Base-by-base conservation (phyloP, 768 basidiomycete genomes). In the Auricularia cornea region DNA sequence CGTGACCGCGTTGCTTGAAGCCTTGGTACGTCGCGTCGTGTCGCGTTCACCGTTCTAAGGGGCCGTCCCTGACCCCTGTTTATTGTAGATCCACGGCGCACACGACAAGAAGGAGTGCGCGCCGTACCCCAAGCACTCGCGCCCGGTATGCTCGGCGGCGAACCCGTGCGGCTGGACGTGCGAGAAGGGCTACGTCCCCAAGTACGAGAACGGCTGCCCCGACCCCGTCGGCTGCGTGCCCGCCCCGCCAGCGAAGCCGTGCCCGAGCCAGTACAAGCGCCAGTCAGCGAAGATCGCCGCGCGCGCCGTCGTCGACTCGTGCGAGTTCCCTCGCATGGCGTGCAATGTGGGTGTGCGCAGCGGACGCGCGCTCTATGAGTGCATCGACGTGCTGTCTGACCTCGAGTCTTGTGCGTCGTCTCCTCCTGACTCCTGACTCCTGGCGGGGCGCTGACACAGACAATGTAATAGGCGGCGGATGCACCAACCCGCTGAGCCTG, bases 401-500 rank as follows among this genome's bases (percentile, higher is more conserved):
- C 30, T 57, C 28, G 30, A 28, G 4, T 29, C 26, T 8, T 57
- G 75, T 54, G 82, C 8, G 83, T 41, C 83, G 83, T 63, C 67
- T 70, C 30, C 79, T 26, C 69, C 76, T 18, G 67, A 68, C 51
- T 66, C 69, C 26, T 5, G 68, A 66, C 11, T 65, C 44, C n/a
- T n/a, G n/a, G n/a, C n/a, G n/a, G n/a, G n/a, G 16, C 11, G 20
- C 44, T 23, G 44, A 23, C 44, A 18, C 11, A 3, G 11, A 64
- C 57, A 66, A 71, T 20, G 35, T 14, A n/a, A n/a, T n/a, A 38
- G 35, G 75, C 56, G 82, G 83, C 41, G 83, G 83, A 3, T 84
- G 83, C 64, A 67, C 70, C 31, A 38, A 79, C 29, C 69, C 76
- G 11, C 67, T 68, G 54, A 65, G 68, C 26, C 68, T 66, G 10